A percentile compares a stretch with the other conserved stretches of the same genome.
These are phyloP conservation scores for Botrytis fragariae DNA, from an alignment of 2,329 filamentous ascomycete species.

Conservation along the genomic window DNA sequence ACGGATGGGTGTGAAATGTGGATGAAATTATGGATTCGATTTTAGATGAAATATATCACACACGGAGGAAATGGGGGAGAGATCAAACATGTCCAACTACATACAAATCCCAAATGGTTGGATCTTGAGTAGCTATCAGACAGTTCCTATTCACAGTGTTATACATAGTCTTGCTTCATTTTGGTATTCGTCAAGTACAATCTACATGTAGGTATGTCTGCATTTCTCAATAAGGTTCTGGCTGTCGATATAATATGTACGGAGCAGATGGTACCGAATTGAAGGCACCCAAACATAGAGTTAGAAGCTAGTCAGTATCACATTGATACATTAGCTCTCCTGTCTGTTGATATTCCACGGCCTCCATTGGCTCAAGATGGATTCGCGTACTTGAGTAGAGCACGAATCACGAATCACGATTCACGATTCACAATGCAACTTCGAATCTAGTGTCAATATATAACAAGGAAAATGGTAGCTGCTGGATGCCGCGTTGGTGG, in stretches of 20 bases:
- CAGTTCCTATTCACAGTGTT: background rate
- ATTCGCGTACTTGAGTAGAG: background rate
- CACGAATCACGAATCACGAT: constrained; percentile 5
- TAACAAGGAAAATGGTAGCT: constrained; percentile 12
- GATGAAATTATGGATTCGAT: background rate
- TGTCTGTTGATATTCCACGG: background rate
- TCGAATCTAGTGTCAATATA: background rate
- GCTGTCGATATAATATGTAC: background rate
- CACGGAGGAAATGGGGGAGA: background rate
- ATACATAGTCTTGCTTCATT: background rate
- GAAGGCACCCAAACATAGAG: constrained; percentile 7
- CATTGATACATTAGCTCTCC: background rate
- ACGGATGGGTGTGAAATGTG: background rate
- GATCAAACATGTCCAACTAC: background rate
- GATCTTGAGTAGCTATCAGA: background rate
- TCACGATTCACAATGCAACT: constrained; percentile 1
- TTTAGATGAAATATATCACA: background rate
- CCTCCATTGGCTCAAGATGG: background rate
- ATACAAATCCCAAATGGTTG: background rate
- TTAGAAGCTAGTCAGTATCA: background rate
- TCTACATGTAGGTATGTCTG: background rate
- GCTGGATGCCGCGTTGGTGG: background rate
- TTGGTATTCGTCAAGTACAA: background rate
- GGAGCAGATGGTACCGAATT: constrained; percentile 5
- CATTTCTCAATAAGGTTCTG: background rate